Evolutionary conservation across 2,329 filamentous ascomycete genomes (phyloP).

Genomic region (Phaeosphaeriaceae sp.): DNA sequence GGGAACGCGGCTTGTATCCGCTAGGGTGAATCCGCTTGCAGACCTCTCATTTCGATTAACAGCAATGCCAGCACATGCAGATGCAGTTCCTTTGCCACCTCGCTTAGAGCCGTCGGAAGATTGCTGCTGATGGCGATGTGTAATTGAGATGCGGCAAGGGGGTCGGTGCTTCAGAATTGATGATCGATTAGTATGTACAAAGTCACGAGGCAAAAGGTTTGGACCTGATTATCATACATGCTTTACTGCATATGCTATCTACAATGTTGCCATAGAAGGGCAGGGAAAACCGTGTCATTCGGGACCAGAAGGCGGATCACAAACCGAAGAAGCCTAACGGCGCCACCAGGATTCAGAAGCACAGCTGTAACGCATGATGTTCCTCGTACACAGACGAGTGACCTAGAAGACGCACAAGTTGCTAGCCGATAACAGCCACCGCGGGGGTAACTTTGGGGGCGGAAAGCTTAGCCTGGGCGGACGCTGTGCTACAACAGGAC

Average conservation of each 20-base stretch:
- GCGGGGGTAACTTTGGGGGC: constrained; percentile 24
- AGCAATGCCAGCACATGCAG: not conserved
- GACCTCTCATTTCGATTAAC: not conserved
- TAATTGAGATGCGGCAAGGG: not conserved
- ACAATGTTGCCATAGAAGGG: not conserved
- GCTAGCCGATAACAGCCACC: constrained; percentile 8
- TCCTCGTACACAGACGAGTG: not conserved
- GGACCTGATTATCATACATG: not conserved
- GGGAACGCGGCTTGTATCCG: not conserved
- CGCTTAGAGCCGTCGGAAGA: constrained; percentile 6
- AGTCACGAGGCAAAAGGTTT: too few species aligned
- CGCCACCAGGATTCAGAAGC: not conserved
- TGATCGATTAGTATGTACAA: not conserved
- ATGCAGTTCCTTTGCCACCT: not conserved
- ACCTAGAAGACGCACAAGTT: constrained; percentile 6
- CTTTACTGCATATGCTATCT: not conserved
- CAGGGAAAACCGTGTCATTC: not conserved
- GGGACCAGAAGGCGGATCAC: not conserved
- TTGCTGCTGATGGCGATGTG: constrained; percentile 10
- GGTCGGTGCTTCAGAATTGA: not conserved
- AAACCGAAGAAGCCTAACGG: not conserved
- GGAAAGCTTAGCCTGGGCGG: constrained; percentile 17
- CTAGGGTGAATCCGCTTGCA: not conserved
- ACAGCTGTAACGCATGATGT: not conserved
- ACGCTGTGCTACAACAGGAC: constrained; percentile 7